Base-by-base conservation (phyloP, 2,329 filamentous ascomycete species). In the Aspergillus candidus region DNA sequence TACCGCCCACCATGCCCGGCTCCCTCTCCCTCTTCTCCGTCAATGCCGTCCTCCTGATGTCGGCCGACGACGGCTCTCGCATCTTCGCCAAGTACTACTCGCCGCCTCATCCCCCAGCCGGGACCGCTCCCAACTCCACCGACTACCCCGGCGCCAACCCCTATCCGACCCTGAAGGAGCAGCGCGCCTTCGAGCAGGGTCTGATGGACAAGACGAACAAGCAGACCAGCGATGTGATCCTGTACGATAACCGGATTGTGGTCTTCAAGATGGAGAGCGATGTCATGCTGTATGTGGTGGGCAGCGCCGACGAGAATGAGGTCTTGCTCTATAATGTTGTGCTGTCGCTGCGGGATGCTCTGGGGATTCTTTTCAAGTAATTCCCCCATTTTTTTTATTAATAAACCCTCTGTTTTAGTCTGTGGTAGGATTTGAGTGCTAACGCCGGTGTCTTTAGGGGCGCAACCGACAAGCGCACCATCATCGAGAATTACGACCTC, bases 211-310 rank as follows among this genome's bases (percentile, higher is more conserved):
- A 98, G 78, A 97, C 93, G 12, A 84, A 86, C 55, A 98, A 97
- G 76, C 88, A 94, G 72, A 90, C 82, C 11, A 88, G 86, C 58
- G 93, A 97, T 72, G 93, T 98, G 59, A 94, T 98, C 57, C 81
- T 98, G 44, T 97, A 96, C 72, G 93, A 98, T 72, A 94, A 94
- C 72, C 82, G 88, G 60, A 85, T 98, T 49, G 88, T 97, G 43
- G 84, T 97, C 41, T 98, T 96, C 77, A 98, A 98, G 81, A 86
- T 86, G 73, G 93, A 98, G 75, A 89, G 87, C 57, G 93, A 98
- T 68, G 86, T 97, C 45, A 96, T 96, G 85, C 80, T 87, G 36
- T 97, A 97, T 66, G 86, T 97, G 18, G 87, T 98, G 10, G 91
- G 91, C 53, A 82, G 84, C 43, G 78, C 87, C 41, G 88, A 96